Evolutionary conservation across 768 basidiomycete species (phyloP).

Genomic region (Suillus decipiens): DNA sequence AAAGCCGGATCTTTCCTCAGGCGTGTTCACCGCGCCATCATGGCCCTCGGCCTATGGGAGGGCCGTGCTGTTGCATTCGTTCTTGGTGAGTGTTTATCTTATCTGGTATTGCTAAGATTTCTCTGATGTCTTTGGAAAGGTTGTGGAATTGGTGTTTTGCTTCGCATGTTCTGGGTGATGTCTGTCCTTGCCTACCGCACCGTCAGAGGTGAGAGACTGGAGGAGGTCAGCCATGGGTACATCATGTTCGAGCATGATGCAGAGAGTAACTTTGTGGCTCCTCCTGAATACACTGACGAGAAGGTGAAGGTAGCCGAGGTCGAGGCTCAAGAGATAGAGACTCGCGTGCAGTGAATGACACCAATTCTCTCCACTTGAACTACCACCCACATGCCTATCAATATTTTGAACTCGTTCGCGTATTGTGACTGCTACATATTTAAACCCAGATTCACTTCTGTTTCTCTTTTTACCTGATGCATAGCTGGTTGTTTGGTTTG

Average conservation of each 20-base stretch:
- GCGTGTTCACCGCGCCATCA: constrained; percentile 66
- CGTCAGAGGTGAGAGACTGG: constrained; percentile 43
- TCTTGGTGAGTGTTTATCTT: constrained; percentile 51
- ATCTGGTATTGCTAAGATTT: background rate
- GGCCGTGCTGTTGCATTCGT: constrained; percentile 83
- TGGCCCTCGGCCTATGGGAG: constrained; percentile 79
- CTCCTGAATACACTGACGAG: constrained; percentile 63
- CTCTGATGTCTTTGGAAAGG: constrained; percentile 40
- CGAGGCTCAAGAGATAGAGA: constrained; percentile 14
- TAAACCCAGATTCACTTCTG: constrained; percentile 11
- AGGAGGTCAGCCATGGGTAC: constrained; percentile 41
- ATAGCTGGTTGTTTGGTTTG: constrained; percentile 8
- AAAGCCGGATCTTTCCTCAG: constrained; percentile 46
- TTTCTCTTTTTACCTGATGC: constrained; percentile 7
- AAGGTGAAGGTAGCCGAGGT: constrained; percentile 37
- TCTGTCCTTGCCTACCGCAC: constrained; percentile 61
- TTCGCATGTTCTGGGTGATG: constrained; percentile 81
- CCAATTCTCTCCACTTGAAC: background rate
- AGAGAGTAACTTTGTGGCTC: constrained; percentile 50
- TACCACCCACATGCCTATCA: background rate
- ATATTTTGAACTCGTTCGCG: background rate
- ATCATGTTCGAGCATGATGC: constrained; percentile 48
- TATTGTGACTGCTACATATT: background rate
- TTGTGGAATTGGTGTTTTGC: constrained; percentile 81
- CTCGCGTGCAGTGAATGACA: background rate